Base-by-base conservation (phyloP, 257 asterid species). In the Solanum medicagineum region DNA sequence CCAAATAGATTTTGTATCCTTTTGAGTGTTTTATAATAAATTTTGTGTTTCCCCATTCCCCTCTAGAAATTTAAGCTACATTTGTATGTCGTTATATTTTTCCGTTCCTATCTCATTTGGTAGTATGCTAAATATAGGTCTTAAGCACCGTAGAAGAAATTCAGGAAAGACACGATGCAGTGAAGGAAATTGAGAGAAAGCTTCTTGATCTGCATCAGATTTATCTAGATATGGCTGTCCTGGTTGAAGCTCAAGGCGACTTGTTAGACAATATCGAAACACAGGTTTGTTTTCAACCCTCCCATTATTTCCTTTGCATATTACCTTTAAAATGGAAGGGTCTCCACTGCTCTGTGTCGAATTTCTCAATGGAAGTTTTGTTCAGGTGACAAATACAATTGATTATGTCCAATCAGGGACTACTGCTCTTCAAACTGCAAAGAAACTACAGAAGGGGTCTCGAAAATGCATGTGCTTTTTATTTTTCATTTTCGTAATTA, bases 111-210 rank as follows among this genome's bases (percentile, higher is more conserved):
- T n/a, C 55, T 84, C 60, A 55, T 54, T 16, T 55, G 53, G 81
- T 55, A 84, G 45, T 57, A 40, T 10, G 84, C 80, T 42, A 80
- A 68, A 51, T 87, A 59, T 80, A 95, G 98, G 92, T 95, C 81
- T 70, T 93, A 55, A 90, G 89, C 87, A 92, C 96, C 29, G 71
- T 95, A 77, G 98, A 94, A 91, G 98, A 95, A 84, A 94, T 95
- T 90, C 98, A 95, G 81, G 98, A 95, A 91, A 93, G 98, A 89
- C 98, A 94, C 65, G 98, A 94, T 81, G 90, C 98, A 14, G 96
- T 95, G 15, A 94, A 88, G 87, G 98, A 95, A 88, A 94, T 95
- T 51, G 98, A 95, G 94, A 92, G 89, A 87, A 95, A 93, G 80
- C 97, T 95, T 85, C 96, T 95, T 7, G 98, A 94, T 66, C 90